Conservation (phyloP, 495 filamentous ascomycete genomes). For the Recurvomyces mirabilis region DNA sequence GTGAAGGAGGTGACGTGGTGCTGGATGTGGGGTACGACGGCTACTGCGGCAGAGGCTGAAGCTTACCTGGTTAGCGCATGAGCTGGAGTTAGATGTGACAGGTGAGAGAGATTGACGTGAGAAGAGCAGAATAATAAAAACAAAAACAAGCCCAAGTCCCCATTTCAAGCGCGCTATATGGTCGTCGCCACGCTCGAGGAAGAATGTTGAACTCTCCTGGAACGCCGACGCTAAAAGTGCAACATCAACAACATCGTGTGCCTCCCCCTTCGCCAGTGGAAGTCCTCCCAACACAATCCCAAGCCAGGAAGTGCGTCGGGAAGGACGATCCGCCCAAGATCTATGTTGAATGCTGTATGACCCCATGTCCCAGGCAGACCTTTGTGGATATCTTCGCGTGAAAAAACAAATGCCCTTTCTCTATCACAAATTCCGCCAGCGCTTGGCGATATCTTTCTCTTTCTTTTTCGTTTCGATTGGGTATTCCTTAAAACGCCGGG, state of each 20-base stretch:
- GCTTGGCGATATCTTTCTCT: no score
- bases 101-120: neutral
- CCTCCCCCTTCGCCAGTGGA: neutral
- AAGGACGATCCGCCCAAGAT: constrained; percentile 6
- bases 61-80: no score
- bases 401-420: no score
- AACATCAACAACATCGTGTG: neutral
- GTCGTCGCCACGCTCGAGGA: constrained; percentile 3
- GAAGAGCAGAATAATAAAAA: neutral
- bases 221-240: constrained; percentile 9
- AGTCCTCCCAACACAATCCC: neutral
- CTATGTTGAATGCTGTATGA: constrained; percentile 7
- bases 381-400: no score
- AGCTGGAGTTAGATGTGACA: no score
- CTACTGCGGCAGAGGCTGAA: no score
- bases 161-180: neutral
- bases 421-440: no score
- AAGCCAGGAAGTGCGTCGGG: neutral
- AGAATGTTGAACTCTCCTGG: constrained; percentile 3
- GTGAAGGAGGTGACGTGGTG: no score
- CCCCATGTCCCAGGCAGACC: neutral
- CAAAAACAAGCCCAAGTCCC: neutral
- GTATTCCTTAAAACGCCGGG: constrained; percentile 1
- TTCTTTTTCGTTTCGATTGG: neutral
- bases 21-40: no score